Evolutionary conservation across 306 rosid species (phyloP), one percentile per base, ranked within the genome.

Genomic region (Trifolium dubium): DNA sequence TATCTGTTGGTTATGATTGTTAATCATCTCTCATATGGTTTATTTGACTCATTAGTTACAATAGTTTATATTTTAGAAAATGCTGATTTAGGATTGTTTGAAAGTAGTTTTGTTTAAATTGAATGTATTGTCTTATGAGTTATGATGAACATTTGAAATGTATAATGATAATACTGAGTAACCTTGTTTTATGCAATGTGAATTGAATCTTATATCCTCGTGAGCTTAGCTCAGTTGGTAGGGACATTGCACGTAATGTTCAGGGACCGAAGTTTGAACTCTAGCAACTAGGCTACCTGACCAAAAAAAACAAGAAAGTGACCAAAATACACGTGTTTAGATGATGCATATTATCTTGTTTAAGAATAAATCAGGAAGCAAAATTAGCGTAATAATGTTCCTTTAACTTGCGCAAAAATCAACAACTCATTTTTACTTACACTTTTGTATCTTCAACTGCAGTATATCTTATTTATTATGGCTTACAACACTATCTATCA

Each of bases 401-500:
- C 59, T 67, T 29, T 63, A 47, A 49, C n/a, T 60, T 79, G 8
- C 64, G 64, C 46, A 65, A 51, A 58, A 40, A 29, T 10, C 13
- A 44, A 17, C 78, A 17, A 8, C n/a, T 60, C 39, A 15, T 32
- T 61, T 78, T 79, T 49, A 61, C 77, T 61, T 54, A 70, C 75
- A 40, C 84, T 40, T 59, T 68, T 12, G 50, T 59, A 80, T 77
- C 51, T 62, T 78, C 69, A 46, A 71, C 55, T 54, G 94, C 96
- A 94, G 98, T 83, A 53, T 81, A 79, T 29, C 87, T 91, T 71
- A 79, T 88, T 49, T 91, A 86, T 81, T 94, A 91, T 37, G 92
- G 94, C 80, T 83, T 94, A 77, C 97, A 94, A 74, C 98, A 94
- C 76, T 91, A 89, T 85, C 81, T 94, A 23, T 94, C 98, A 43